Evolutionary conservation across 1,139 yeast species (phyloP).

Genomic region (Kazachstania sp.): DNA sequence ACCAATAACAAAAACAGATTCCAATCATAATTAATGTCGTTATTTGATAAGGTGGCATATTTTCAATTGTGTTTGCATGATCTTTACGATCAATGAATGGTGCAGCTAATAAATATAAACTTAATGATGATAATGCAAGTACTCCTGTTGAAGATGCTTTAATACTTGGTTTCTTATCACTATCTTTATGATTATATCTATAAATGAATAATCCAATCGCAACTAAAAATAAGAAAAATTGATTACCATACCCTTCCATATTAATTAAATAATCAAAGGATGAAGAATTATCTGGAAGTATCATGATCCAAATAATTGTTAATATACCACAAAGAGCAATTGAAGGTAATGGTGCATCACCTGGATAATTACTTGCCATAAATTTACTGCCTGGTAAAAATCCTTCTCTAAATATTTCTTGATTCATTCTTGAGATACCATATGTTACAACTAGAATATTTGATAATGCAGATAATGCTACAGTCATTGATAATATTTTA

Average conservation of each 20-base stretch:
- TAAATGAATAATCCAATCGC: conserved; percentile 47
- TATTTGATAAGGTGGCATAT: conserved; percentile 47
- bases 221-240: conserved; percentile 40
- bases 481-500: conserved; percentile 45
- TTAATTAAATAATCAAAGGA: conserved; percentile 50
- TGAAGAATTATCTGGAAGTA: conserved; percentile 44
- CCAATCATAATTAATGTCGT: conserved; percentile 33
- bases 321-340: conserved; percentile 29
- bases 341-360: conserved; percentile 48
- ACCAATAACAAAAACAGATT: conserved; percentile 42
- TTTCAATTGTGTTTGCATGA: conserved; percentile 33
- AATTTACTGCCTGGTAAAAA: conserved; percentile 44
- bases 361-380: conserved; percentile 51
- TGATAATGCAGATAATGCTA: conserved; percentile 54
- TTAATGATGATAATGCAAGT: conserved; percentile 34
- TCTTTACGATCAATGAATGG: conserved; percentile 37
- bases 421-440: conserved; percentile 52
- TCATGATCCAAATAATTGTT: conserved; percentile 35
- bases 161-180: conserved; percentile 42
- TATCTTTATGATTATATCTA: conserved; percentile 42
- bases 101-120: conserved; percentile 38
- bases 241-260: conserved; percentile 50
- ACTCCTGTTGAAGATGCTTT: conserved; percentile 43
- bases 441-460: conserved; percentile 56
- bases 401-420: conserved; percentile 58